These are phyloP conservation scores for Pyrus betulifolia DNA, from an alignment of 306 rosid genomes.

Conservation along the genomic window DNA sequence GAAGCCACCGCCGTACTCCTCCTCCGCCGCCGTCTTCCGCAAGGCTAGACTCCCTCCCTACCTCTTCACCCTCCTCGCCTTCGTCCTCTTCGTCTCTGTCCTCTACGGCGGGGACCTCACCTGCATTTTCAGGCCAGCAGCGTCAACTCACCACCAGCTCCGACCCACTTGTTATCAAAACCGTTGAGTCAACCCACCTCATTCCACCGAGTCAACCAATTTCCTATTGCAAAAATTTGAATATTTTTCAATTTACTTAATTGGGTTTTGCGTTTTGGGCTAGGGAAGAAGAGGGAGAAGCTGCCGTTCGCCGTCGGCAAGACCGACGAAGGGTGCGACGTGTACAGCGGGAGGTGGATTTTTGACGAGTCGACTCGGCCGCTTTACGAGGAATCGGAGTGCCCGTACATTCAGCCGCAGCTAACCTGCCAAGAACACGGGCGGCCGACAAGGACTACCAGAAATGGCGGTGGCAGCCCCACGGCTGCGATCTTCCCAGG, in stretches of 20 bases:
- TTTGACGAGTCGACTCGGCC: slow-evolving; percentile 65
- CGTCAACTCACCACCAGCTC: slow-evolving; percentile 35
- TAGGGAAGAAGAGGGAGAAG: slow-evolving; percentile 43
- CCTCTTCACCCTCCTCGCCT: slow-evolving; percentile 55
- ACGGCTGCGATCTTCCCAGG: slow-evolving; percentile 83
- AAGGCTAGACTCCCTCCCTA: slow-evolving; percentile 67
- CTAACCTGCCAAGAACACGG: slow-evolving; percentile 83
- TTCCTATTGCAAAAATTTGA: background rate
- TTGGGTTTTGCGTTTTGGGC: slow-evolving; percentile 9
- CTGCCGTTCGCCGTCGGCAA: slow-evolving; percentile 53
- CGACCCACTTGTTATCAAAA: slow-evolving; percentile 15
- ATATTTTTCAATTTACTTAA: slow-evolving; percentile 1
- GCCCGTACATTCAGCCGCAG: slow-evolving; percentile 97
- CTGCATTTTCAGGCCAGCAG: slow-evolving; percentile 51
- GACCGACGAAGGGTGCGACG: slow-evolving; percentile 55
- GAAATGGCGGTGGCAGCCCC: slow-evolving; percentile 88
- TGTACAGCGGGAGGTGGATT: slow-evolving; percentile 79
- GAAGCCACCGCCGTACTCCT: slow-evolving; percentile 48
- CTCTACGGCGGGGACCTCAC: slow-evolving; percentile 65
- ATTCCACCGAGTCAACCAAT: background rate
- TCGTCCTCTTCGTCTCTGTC: slow-evolving; percentile 63
- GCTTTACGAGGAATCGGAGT: slow-evolving; percentile 75
- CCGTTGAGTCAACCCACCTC: slow-evolving; percentile 43
- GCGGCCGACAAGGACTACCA: slow-evolving; percentile 64
- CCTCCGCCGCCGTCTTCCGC: slow-evolving; percentile 36